These are phyloP conservation scores for Neurospora sp. DNA, from an alignment of 2,329 filamentous ascomycete species.

Conservation along the genomic window DNA sequence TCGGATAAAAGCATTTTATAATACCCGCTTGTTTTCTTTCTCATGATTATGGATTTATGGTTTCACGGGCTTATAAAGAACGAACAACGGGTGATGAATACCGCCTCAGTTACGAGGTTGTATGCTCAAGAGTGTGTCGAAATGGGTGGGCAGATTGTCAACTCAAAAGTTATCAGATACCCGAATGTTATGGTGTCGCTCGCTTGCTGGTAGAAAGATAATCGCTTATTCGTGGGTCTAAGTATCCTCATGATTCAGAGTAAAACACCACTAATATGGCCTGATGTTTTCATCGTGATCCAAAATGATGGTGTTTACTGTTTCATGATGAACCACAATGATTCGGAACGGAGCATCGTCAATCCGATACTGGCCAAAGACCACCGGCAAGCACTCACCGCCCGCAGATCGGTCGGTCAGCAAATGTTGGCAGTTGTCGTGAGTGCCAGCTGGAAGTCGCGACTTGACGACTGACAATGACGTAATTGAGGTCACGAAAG, in stretches of 20 bases:
- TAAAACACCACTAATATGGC: too few species aligned
- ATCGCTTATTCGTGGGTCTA: too few species aligned
- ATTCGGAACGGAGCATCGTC: not conserved
- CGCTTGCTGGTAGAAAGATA: not conserved
- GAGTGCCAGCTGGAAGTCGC: not conserved
- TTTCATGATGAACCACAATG: not conserved
- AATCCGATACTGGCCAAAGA: not conserved
- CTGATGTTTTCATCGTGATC: too few species aligned
- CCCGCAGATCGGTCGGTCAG: not conserved
- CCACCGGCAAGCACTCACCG: not conserved
- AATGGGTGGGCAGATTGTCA: not conserved
- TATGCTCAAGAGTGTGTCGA: not conserved
- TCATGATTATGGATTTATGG: not conserved
- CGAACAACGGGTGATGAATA: not conserved
- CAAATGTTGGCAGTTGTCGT: not conserved
- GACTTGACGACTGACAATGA: not conserved
- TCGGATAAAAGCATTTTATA: conserved; percentile 11
- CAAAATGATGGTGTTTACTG: too few species aligned
- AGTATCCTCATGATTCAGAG: too few species aligned
- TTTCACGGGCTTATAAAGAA: not conserved
- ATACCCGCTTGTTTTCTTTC: conserved; percentile 5
- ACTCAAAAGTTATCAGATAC: not conserved
- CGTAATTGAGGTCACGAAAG: not conserved
- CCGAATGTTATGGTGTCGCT: not conserved
- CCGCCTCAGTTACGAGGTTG: not conserved